These are phyloP conservation scores for Boletus pseudo-olivaceus DNA, from an alignment of 768 basidiomycete genomes.

Conservation along the genomic window DNA sequence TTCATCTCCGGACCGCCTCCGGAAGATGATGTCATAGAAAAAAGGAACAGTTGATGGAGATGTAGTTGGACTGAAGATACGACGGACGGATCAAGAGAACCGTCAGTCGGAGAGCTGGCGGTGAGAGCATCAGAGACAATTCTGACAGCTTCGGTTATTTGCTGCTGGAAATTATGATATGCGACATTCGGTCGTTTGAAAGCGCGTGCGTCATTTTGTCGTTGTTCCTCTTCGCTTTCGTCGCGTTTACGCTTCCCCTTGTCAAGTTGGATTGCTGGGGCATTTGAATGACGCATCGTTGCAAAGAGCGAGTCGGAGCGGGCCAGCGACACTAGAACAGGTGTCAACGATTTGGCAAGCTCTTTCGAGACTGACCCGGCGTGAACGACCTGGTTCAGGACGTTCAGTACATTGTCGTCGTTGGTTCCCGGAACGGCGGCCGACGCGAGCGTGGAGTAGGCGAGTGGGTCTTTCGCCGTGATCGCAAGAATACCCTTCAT, in stretches of 20 bases:
- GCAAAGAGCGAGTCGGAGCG: conserved; percentile 65
- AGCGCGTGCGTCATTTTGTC: conserved; percentile 25
- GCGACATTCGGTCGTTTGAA: conserved; percentile 47
- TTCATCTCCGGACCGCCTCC: conserved; percentile 50
- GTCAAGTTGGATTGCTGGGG: conserved; percentile 58
- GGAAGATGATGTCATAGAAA: conserved; percentile 68
- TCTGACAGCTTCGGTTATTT: conserved; percentile 59
- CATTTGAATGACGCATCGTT: conserved; percentile 59
- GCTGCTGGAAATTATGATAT: conserved; percentile 48
- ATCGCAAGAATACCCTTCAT: conserved; percentile 61
- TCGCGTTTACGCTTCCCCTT: conserved; percentile 77
- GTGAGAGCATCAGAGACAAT: conserved; percentile 50
- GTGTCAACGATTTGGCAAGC: conserved; percentile 55
- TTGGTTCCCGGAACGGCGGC: conserved; percentile 46
- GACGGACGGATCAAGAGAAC: conserved; percentile 51
- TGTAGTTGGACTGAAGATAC: conserved; percentile 70
- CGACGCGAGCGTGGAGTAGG: conserved; percentile 50
- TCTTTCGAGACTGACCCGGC: conserved; percentile 49
- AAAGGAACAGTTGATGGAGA: conserved; percentile 75
- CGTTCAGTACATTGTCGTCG: conserved; percentile 48
- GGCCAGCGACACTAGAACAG: conserved; percentile 60
- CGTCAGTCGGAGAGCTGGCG: conserved; percentile 33
- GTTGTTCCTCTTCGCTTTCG: conserved; percentile 36
- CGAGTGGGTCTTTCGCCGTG: conserved; percentile 53
- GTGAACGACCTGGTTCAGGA: conserved; percentile 48